These are phyloP conservation scores for Syzygium grande DNA, from an alignment of 345 rosid genomes.

Conservation along the genomic window DNA sequence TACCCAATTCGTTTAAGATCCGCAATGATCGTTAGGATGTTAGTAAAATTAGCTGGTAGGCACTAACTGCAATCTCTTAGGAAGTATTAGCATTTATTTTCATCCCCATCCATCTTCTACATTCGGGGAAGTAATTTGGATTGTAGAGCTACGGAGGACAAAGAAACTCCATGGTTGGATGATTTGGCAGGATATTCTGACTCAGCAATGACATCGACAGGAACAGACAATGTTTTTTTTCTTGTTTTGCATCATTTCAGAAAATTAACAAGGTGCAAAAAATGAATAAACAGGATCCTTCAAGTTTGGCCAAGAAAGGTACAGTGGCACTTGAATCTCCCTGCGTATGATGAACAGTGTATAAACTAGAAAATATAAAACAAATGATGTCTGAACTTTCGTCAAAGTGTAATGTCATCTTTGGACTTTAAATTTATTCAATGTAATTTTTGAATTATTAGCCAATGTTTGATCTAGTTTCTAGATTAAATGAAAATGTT, in stretches of 20 bases:
- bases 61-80: not conserved
- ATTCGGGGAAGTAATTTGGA: not conserved
- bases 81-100: not conserved
- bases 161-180: not conserved
- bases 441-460: too few relatives aligned
- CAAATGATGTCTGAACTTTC: too few relatives aligned
- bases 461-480: too few relatives aligned
- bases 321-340: not conserved
- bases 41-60: not conserved
- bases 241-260: not conserved
- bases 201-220: not conserved
- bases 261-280: not conserved
- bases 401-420: too few relatives aligned
- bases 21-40: not conserved
- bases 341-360: not conserved
- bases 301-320: not conserved
- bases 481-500: too few relatives aligned
- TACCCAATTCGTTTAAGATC: not conserved
- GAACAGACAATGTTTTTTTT: not conserved
- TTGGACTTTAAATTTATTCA: too few relatives aligned
- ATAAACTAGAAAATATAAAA: not conserved
- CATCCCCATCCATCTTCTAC: not conserved
- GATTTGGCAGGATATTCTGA: not conserved
- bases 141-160: not conserved
- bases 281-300: not conserved